Evolutionary conservation across 345 rosid species (phyloP).

Genomic region (Corchorus olitorius): DNA sequence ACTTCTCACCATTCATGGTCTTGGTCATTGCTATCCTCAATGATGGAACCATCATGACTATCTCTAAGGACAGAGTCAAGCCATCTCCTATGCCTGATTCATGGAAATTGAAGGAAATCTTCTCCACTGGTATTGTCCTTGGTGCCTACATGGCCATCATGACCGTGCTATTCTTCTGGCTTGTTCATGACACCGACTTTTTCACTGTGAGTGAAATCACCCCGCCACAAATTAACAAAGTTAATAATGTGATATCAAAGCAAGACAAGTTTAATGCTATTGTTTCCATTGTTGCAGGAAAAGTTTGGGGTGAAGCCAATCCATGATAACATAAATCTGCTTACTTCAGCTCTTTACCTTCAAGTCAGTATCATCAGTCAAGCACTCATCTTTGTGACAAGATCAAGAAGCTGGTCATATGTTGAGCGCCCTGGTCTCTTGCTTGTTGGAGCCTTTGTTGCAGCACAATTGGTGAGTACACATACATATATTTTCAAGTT

Average conservation of each 20-base stretch:
- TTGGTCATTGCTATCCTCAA: slow-evolving; percentile 79
- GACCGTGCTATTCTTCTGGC: slow-evolving; percentile 68
- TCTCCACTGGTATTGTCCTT: slow-evolving; percentile 68
- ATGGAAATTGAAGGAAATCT: slow-evolving; percentile 82
- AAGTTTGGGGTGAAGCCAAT: slow-evolving; percentile 55
- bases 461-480: slow-evolving; percentile 65
- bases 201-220: slow-evolving; percentile 53
- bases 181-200: slow-evolving; percentile 55
- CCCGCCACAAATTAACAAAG: not conserved
- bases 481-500: not conserved
- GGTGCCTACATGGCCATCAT: slow-evolving; percentile 73
- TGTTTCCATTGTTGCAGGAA: slow-evolving; percentile 33
- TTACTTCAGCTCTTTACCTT: slow-evolving; percentile 77
- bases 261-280: not conserved
- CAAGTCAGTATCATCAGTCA: slow-evolving; percentile 91
- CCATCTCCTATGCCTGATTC: slow-evolving; percentile 85
- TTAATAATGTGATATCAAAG: not conserved
- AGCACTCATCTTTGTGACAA: slow-evolving; percentile 84
- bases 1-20: slow-evolving; percentile 87
- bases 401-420: slow-evolving; percentile 83
- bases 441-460: slow-evolving; percentile 57
- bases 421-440: slow-evolving; percentile 63
- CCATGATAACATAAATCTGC: slow-evolving; percentile 38
- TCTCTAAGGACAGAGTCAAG: slow-evolving; percentile 76
- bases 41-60: slow-evolving; percentile 89